Evolutionary conservation across 176 grass and related monocot genomes (phyloP).

Genomic region (Neostapfia colusana): DNA sequence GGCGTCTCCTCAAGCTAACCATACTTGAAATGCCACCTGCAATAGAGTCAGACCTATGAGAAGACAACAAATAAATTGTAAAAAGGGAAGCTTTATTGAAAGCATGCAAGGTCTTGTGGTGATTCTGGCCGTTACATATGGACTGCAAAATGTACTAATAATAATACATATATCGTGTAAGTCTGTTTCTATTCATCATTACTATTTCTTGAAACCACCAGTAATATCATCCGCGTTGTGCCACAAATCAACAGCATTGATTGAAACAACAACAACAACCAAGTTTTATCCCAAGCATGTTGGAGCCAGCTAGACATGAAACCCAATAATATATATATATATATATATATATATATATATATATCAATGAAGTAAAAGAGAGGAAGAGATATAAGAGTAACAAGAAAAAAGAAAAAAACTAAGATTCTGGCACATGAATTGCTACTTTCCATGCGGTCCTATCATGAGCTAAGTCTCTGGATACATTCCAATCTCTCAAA

Average conservation of each 20-base stretch:
- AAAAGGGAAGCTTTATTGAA: not conserved
- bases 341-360: too few species aligned
- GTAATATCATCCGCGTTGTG: slow-evolving; percentile 2
- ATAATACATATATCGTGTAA: not conserved
- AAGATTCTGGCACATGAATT: too few species aligned
- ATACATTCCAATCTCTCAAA: too few species aligned
- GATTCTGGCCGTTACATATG: not conserved
- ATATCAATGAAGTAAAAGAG: too few species aligned
- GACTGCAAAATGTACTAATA: slow-evolving; percentile 7
- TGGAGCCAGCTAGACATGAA: too few species aligned
- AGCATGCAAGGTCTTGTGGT: slow-evolving; percentile 25
- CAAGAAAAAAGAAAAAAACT: too few species aligned
- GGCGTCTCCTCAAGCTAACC: slow-evolving; percentile 88
- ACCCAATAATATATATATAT: too few species aligned
- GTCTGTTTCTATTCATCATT: not conserved
- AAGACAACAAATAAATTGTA: not conserved
- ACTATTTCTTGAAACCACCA: not conserved
- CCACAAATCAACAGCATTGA: not conserved
- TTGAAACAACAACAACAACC: too few species aligned
- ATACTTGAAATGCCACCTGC: slow-evolving; percentile 63
- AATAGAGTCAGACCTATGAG: slow-evolving; percentile 21
- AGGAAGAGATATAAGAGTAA: too few species aligned
- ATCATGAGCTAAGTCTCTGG: too few species aligned
- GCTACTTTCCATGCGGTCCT: too few species aligned
- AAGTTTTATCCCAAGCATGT: too few species aligned